Evolutionary conservation across 768 basidiomycete species (phyloP), one percentile per base, ranked within the genome.

Genomic region (Termitomyces sp.): DNA sequence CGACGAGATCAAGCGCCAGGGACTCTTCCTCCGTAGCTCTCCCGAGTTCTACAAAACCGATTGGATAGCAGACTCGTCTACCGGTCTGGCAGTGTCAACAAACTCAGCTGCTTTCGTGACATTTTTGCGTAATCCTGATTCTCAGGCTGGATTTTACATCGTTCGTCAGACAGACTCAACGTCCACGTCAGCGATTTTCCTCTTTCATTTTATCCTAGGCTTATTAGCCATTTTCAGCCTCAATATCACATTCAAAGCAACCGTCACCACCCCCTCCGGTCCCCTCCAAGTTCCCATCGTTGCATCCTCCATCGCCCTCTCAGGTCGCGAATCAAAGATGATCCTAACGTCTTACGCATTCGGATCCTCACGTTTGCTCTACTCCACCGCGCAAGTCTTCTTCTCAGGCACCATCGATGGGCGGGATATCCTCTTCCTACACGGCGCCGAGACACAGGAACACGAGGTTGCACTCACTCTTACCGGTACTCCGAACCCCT

Each of bases 11-110:
- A 94, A 92, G 68, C 79, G 84, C 19, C 83, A 93, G 65, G 86
- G 82, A 17, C 68, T 92, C 17, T 94, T 94, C 77, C 70, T 93
- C 19, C 84, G 92, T 27, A 89, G 86, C 60, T 87, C 89, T 0
- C 85, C 82, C 0, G 87, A 88, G 46, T 90, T 93, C 66, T 82
- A 84, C 70, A 89, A 92, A 72, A 94, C 91, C 0, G 80, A 90
- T 59, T 82, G 85, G 78, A 73, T 91, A 21, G 86, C 83, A 4
- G 81, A 89, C 62, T 77, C 82, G 23, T 80, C 76, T 23, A 80
- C 75, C 12, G 83, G 83, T 2, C 67, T 79, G 6, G 50, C 64
- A 1, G 69, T 70, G 11, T 74, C 74, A 1, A 71, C 70, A 2
- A 80, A 80, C 56, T 57, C 78, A 0, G 75, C 73, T 3, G 81